Base-by-base conservation (phyloP, 2,329 filamentous ascomycete species). In the Apiospora hydei region DNA sequence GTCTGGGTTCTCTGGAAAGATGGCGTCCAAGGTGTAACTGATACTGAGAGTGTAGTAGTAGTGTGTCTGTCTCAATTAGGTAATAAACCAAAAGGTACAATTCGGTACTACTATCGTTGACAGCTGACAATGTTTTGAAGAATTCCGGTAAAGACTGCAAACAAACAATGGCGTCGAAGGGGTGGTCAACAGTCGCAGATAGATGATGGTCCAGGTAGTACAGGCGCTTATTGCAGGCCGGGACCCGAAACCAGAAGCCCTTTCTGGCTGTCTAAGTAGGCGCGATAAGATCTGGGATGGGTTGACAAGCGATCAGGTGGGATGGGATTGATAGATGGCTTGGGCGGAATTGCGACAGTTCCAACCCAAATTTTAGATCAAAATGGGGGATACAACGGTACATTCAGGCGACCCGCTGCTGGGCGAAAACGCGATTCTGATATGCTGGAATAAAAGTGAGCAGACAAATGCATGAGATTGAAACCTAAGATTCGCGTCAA, bases 201-300 rank as follows among this genome's bases (percentile, higher is more conserved):
- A 57, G 51, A 18, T 57, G 51, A 18, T 57, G 34, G 51, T 8
- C 10, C 26, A 30, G 46, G 21, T 49, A 57, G 26, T 30, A 57
- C 26, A 16, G 34, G 51, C 51, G 53, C 53, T 61, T 61, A 38
- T 61, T 34, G 7, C 18, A 61, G 30, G 16, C 16, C 30, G 30
- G 26, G 46, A n/a, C 18, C 46, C 21, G 53, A 61, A 38, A 11
- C 30, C 16, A 13, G 57, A 64, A 41, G 34, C 34, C 34, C 57
- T 64, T 18, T 64, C 53, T 64, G 6, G 8, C 30, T 13, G 30
- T 64, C 14, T 64, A 34, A 24, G 57, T 64, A 64, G 57, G 30
- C 34, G 34, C 57, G 34, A 64, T 64, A 64, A 64, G 57, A 64
- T 64, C 21, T 64, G 57, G 34, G 57, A 64, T 64, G 57, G 34